Conservation (phyloP, 805 yeast species). For the Zygoascus tannicola region DNA sequence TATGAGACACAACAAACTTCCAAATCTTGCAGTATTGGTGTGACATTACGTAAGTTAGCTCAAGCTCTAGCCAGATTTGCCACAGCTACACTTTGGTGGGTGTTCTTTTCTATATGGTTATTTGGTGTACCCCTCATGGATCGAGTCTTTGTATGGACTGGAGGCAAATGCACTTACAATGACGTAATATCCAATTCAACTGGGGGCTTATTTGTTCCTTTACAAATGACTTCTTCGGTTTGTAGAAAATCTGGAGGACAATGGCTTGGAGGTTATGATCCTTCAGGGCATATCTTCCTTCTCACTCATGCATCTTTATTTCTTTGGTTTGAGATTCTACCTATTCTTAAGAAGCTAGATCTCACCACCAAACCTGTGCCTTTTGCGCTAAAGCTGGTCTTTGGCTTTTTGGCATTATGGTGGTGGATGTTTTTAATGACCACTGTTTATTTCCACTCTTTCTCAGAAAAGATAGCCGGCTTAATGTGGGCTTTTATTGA, state of each 20-base stretch:
- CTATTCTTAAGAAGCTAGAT: conserved; percentile 21
- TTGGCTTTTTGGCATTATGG: conserved; percentile 47
- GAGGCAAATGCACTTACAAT: conserved; percentile 56
- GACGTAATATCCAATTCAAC: conserved; percentile 6
- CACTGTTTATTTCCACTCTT: conserved; percentile 72
- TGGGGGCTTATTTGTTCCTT: neutral
- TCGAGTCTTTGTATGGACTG: conserved; percentile 63
- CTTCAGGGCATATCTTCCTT: conserved; percentile 87
- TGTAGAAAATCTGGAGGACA: conserved; percentile 55
- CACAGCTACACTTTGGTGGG: conserved; percentile 71
- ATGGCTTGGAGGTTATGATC: conserved; percentile 90
- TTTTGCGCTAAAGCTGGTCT: conserved; percentile 23
- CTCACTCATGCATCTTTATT: conserved; percentile 57
- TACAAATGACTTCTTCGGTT: conserved; percentile 23
- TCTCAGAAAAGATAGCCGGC: conserved; percentile 67
- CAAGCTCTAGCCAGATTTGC: conserved; percentile 33
- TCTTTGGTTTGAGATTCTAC: conserved; percentile 54
- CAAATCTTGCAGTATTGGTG: neutral
- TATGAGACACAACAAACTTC: neutral
- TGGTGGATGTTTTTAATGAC: conserved; percentile 84
- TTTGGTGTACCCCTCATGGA: conserved; percentile 88
- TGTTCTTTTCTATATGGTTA: conserved; percentile 77
- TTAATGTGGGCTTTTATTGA: conserved; percentile 51
- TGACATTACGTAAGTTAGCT: neutral
- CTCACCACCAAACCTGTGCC: conserved; percentile 3